These are phyloP conservation scores for Phytophthora hybrid DNA, from an alignment of 352 stramenopile species.

Conservation along the genomic window DNA sequence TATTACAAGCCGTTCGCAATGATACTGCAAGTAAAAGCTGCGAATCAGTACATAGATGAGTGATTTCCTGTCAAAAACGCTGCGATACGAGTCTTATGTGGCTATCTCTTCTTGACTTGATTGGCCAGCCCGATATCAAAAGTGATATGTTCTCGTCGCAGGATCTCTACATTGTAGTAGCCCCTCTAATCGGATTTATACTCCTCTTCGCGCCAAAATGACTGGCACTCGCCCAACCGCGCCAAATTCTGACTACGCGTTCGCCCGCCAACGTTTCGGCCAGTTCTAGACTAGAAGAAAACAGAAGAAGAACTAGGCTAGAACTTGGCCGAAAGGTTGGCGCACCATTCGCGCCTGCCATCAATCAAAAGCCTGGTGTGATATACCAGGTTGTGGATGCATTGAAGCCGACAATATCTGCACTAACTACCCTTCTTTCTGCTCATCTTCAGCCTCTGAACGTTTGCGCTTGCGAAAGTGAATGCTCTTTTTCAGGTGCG, in stretches of 20 bases:
- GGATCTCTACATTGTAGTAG: background rate
- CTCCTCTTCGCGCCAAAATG: background rate
- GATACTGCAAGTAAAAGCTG: background rate
- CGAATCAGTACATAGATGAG: background rate
- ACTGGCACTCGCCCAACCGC: too few species aligned
- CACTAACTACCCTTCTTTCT: background rate
- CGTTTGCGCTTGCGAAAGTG: slow-evolving; percentile 6
- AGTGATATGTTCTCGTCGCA: background rate
- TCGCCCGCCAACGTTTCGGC: background rate
- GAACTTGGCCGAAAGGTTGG: background rate
- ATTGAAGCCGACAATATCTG: background rate
- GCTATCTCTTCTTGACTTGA: background rate
- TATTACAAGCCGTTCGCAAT: background rate
- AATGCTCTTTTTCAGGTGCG: slow-evolving; percentile 2
- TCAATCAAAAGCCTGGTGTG: too few species aligned
- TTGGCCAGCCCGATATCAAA: background rate
- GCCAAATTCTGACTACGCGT: background rate
- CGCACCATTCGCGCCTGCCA: too few species aligned
- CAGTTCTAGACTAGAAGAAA: background rate
- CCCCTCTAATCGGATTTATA: background rate
- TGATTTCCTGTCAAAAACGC: background rate
- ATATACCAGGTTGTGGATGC: too few species aligned
- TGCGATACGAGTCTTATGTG: background rate
- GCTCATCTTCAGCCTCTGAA: background rate
- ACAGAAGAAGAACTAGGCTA: background rate